A percentile compares a stretch with the other conserved stretches of the same genome.
These are phyloP conservation scores for Pezicula rhizophila DNA, from an alignment of 2,329 filamentous ascomycete genomes.

Conservation along the genomic window DNA sequence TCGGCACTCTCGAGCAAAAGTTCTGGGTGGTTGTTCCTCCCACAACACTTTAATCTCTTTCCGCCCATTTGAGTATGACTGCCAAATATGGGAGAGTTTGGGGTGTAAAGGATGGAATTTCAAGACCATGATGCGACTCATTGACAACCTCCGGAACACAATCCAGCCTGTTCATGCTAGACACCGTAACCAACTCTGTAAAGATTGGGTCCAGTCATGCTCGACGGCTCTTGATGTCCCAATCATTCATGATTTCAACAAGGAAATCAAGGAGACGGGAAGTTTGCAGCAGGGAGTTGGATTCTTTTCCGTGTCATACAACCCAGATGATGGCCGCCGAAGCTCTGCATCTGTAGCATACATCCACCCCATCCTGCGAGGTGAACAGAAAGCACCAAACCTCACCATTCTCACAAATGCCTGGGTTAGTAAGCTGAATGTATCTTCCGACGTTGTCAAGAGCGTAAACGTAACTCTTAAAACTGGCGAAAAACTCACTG, in stretches of 20 bases:
- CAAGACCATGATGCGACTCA: conserved; percentile 72
- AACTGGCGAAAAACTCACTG: conserved; percentile 44
- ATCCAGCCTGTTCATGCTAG: conserved; percentile 80
- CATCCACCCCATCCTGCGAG: conserved; percentile 83
- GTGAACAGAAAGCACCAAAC: conserved; percentile 77
- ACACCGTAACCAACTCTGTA: conserved; percentile 84
- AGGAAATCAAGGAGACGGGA: conserved; percentile 69
- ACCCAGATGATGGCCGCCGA: conserved; percentile 78
- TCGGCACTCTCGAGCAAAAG: conserved; percentile 86
- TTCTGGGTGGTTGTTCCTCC: conserved; percentile 85
- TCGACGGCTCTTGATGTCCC: conserved; percentile 74
- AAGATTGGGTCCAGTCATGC: conserved; percentile 83
- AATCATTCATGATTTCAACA: conserved; percentile 79
- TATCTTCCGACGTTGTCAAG: conserved; percentile 63
- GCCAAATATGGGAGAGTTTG: conserved; percentile 74
- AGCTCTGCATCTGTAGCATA: conserved; percentile 87
- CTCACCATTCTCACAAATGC: conserved; percentile 81
- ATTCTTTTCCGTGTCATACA: conserved; percentile 88
- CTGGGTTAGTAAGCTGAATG: conserved; percentile 78
- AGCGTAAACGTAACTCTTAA: conserved; percentile 62
- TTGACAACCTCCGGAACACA: conserved; percentile 84
- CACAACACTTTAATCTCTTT: conserved; percentile 95
- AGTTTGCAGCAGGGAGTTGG: conserved; percentile 71
- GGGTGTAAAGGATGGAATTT: conserved; percentile 85
- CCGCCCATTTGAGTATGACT: conserved; percentile 84